Percentiles rank a stretch among this genome's conserved stretches.
These are phyloP conservation scores for Podochytrium sp. DNA, from an alignment of 192 early-diverging fungal species.

Conservation along the genomic window DNA sequence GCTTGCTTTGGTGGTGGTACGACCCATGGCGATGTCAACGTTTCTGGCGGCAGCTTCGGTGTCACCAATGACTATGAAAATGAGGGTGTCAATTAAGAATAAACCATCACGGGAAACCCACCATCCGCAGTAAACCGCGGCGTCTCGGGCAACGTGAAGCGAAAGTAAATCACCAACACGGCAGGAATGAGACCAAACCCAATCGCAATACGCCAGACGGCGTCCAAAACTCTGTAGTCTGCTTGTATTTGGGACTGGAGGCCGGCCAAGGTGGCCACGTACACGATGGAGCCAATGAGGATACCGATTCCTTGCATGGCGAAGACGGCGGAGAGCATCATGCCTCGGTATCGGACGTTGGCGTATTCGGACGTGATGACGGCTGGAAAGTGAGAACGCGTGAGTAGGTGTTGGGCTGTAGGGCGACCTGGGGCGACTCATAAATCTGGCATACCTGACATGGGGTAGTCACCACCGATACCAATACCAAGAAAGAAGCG, in stretches of 20 bases:
- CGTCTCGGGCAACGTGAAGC: slow-evolving; percentile 87
- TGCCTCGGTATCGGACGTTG: slow-evolving; percentile 77
- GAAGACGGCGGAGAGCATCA: slow-evolving; percentile 87
- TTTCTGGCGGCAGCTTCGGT: background rate
- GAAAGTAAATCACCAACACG: slow-evolving; percentile 86
- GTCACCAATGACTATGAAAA: background rate
- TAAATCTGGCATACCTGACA: no score
- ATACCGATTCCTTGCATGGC: slow-evolving; percentile 95
- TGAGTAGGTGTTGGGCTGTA: no score
- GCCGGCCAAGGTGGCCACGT: slow-evolving; percentile 69
- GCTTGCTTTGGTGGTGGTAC: no score
- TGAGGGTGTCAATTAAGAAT: background rate
- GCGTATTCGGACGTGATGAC: slow-evolving; percentile 94
- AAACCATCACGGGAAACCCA: background rate
- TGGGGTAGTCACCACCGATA: slow-evolving; percentile 94
- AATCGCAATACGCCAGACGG: slow-evolving; percentile 90
- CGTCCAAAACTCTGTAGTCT: slow-evolving; percentile 69
- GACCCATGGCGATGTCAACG: background rate
- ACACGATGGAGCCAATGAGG: slow-evolving; percentile 76
- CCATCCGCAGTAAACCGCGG: slow-evolving; percentile 78
- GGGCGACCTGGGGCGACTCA: no score
- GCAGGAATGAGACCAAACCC: slow-evolving; percentile 86
- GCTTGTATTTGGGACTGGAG: slow-evolving; percentile 71
- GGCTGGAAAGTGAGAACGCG: no score
- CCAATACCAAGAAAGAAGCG: slow-evolving; percentile 92